phyloP scores from a whole-genome alignment of 176 grass and related monocot genomes.

The Puya raimondii region DNA sequence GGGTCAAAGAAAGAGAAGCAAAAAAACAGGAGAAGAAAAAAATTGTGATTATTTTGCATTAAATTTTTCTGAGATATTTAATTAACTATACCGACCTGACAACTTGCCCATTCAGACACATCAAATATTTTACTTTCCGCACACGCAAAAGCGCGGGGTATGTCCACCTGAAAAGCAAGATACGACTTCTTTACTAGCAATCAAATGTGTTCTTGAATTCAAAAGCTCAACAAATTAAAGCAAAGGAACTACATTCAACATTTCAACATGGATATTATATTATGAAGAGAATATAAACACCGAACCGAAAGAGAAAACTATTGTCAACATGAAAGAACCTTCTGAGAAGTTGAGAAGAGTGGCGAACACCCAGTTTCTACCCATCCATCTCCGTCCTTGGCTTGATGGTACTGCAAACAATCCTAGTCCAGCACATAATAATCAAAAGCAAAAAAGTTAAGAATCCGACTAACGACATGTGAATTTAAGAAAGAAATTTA shows the following conservation, averaged over 20 bases:
- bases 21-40: not conserved
- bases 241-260: not conserved
- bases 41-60: too few relatives aligned
- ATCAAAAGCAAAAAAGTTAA: conserved; percentile 11
- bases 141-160: conserved; percentile 97
- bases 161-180: conserved; percentile 57
- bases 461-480: conserved; percentile 3
- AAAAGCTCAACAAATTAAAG: not conserved
- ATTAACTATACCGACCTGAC: conserved; percentile 58
- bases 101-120: conserved; percentile 98
- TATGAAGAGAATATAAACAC: not conserved
- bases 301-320: not conserved
- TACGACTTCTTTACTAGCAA: conserved; percentile 3
- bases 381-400: conserved; percentile 99
- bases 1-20: not conserved
- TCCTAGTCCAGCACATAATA: conserved; percentile 30
- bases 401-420: conserved; percentile 81
- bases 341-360: conserved; percentile 30
- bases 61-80: too few relatives aligned
- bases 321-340: conserved; percentile 38
- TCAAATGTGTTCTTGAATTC: conserved; percentile 15
- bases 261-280: not conserved
- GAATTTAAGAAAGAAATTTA: conserved; percentile 12
- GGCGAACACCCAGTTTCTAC: conserved; percentile 70
- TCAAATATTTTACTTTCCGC: conserved; percentile 99